Evolutionary conservation across 306 rosid genomes (phyloP).

Genomic region (Dalbergia oliveri): DNA sequence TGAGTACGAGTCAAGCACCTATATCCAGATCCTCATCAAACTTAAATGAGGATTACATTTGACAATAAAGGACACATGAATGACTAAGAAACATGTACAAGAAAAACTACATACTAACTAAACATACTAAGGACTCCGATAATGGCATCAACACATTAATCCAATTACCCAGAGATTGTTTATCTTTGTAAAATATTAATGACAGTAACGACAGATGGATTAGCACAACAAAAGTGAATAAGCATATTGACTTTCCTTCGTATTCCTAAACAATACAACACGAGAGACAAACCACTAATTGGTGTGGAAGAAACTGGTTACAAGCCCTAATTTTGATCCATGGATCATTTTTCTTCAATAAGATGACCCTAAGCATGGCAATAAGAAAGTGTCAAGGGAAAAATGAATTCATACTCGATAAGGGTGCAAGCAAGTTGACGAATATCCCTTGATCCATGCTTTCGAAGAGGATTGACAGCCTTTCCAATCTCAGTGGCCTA

Average conservation of each 20-base stretch:
- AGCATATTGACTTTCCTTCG: not conserved
- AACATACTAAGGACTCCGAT: not conserved
- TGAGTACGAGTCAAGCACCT: not conserved
- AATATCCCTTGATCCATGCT: slow-evolving; percentile 69
- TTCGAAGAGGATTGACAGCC: slow-evolving; percentile 75
- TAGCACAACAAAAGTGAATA: not conserved
- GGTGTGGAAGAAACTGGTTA: not conserved
- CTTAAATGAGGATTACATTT: not conserved
- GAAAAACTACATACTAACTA: slow-evolving; percentile 1
- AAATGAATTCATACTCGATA: slow-evolving; percentile 61
- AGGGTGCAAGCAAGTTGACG: slow-evolving; percentile 71
- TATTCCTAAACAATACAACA: not conserved
- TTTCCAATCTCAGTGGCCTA: slow-evolving; percentile 97
- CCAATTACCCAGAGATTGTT: not conserved
- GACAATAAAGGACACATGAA: not conserved
- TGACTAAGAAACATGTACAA: slow-evolving; percentile 15
- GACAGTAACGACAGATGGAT: not conserved
- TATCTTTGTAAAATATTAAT: not conserved
- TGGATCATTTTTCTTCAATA: slow-evolving; percentile 22
- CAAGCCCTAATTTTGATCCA: slow-evolving; percentile 7
- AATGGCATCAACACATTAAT: not conserved
- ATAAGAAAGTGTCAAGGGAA: slow-evolving; percentile 8
- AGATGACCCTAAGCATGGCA: slow-evolving; percentile 31
- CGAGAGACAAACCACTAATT: slow-evolving; percentile 1
- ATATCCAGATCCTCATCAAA: slow-evolving; percentile 16